A percentile compares a stretch with the other conserved stretches of the same genome.
These are phyloP conservation scores for Mrakia hoshinonis DNA, from an alignment of 768 basidiomycete genomes.

Conservation along the genomic window DNA sequence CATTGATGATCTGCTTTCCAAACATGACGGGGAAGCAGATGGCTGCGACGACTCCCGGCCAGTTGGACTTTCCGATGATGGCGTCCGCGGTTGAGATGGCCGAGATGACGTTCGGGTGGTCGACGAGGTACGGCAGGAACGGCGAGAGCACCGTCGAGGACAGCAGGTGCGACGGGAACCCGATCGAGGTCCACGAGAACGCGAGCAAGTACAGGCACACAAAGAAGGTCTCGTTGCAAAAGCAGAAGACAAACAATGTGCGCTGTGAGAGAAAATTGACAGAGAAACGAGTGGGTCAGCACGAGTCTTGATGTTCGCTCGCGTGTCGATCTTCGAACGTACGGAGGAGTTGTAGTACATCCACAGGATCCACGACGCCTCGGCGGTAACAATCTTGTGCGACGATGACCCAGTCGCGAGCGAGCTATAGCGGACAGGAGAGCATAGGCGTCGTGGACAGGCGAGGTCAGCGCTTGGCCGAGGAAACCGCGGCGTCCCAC, in stretches of 20 bases:
- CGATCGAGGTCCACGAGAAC: conserved; percentile 64
- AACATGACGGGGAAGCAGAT: conserved; percentile 60
- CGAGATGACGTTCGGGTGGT: conserved; percentile 16
- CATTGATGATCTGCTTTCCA: conserved; percentile 83
- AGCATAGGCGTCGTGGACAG: too few relatives aligned
- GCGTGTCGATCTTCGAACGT: conserved; percentile 38
- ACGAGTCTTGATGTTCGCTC: background rate
- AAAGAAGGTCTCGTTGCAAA: conserved; percentile 91
- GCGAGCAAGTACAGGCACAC: conserved; percentile 89
- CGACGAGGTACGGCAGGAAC: background rate
- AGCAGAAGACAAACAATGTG: conserved; percentile 84
- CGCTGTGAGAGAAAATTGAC: conserved; percentile 45
- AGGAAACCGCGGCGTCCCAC: background rate
- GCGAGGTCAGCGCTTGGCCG: background rate
- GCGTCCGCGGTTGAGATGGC: conserved; percentile 30
- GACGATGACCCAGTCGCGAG: conserved; percentile 86
- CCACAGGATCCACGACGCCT: conserved; percentile 85
- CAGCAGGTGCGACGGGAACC: conserved; percentile 34
- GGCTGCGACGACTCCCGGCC: conserved; percentile 63
- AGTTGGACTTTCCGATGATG: conserved; percentile 49
- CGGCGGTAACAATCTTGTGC: conserved; percentile 85
- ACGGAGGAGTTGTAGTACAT: conserved; percentile 90
- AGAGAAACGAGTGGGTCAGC: too few relatives aligned
- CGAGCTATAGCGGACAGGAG: conserved; percentile 50
- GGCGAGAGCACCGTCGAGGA: conserved; percentile 28